phyloP scores from a whole-genome alignment of 2,329 filamentous ascomycete species.

The Rasamsonia emersonii region DNA sequence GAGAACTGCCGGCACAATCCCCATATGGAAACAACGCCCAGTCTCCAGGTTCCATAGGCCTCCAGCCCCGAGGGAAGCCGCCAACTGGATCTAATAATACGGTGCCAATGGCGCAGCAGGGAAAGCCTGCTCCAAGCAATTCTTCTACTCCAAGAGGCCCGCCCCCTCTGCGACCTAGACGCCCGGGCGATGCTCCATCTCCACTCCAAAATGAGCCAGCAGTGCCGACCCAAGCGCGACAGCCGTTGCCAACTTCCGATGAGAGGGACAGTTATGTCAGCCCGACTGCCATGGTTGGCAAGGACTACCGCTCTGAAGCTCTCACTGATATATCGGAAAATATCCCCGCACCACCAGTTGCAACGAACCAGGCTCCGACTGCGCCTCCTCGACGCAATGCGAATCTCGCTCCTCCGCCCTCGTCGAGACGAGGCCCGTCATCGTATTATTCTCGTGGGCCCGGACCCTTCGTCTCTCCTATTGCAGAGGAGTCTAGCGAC shows the following conservation, averaged over 20 bases:
- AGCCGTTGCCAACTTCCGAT: too few relatives aligned
- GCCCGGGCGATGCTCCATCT: conserved; percentile 32
- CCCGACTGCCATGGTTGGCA: too few relatives aligned
- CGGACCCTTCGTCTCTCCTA: conserved; percentile 60
- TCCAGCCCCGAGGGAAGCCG: background rate
- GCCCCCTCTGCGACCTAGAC: conserved; percentile 33
- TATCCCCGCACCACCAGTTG: too few relatives aligned
- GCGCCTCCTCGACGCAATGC: conserved; percentile 17
- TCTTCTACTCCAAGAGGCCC: conserved; percentile 25
- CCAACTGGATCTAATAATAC: too few relatives aligned
- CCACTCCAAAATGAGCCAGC: conserved; percentile 23
- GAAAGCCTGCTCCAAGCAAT: conserved; percentile 18
- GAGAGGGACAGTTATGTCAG: too few relatives aligned
- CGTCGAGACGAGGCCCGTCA: conserved; percentile 23
- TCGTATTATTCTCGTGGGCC: conserved; percentile 47
- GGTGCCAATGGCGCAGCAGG: too few relatives aligned
- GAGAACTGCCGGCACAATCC: too few relatives aligned
- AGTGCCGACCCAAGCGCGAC: too few relatives aligned
- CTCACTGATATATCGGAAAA: too few relatives aligned
- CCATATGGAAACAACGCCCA: too few relatives aligned
- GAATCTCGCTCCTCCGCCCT: conserved; percentile 21
- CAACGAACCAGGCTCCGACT: conserved; percentile 13
- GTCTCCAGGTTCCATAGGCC: too few relatives aligned
- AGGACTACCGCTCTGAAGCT: too few relatives aligned
- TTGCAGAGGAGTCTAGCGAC: conserved; percentile 60